Evolutionary conservation across 1,139 yeast genomes (phyloP), one percentile per base, ranked within the genome.

Genomic region (Protomyces pachydermus): DNA sequence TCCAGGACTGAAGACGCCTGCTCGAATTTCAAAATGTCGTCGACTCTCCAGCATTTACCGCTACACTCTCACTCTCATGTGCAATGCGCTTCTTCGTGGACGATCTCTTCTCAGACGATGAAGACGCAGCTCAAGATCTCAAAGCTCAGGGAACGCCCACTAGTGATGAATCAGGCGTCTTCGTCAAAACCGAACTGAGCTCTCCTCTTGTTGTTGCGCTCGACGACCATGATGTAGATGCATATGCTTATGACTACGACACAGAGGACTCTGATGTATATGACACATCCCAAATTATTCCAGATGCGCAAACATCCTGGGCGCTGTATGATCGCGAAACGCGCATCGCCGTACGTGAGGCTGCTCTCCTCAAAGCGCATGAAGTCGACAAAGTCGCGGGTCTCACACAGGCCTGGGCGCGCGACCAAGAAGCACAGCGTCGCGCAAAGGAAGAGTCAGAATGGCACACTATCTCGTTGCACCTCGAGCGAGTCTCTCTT

Each of bases 211-310:
- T 28, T 28, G 32, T 28, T 28, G 32, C 32, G 8, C 32, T 5
- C 8, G 32, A 28, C 6, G 28, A 46, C 28, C 32, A 25, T 8
- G 51, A 38, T 2, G 32, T 28, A 6, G 42, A 34, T 12, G 60
- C 32, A 61, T 54, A 46, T 16, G 56, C 48, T 25, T 54, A 62
- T 14, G 50, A 48, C 51, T 56, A 64, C 20, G 54, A 54, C 53
- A 18, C 60, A 3, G 63, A 56, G 9, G 66, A 58, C 16, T 58
- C 64, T 20, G 66, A 64, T 25, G 64, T 28, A 3, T 28, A 28
- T 28, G 32, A 28, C 32, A 28, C 32, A 28, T 28, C 32, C 32
- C 32, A 28, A 4, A 28, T 28, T 6, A 28, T 28, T 28, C 32
- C 32, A 18, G 48, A 42, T 42, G 23, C 48, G 14, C 23, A n/a